Base-by-base conservation (phyloP, 2,329 filamentous ascomycete species). In the Diaporthe sp. region DNA sequence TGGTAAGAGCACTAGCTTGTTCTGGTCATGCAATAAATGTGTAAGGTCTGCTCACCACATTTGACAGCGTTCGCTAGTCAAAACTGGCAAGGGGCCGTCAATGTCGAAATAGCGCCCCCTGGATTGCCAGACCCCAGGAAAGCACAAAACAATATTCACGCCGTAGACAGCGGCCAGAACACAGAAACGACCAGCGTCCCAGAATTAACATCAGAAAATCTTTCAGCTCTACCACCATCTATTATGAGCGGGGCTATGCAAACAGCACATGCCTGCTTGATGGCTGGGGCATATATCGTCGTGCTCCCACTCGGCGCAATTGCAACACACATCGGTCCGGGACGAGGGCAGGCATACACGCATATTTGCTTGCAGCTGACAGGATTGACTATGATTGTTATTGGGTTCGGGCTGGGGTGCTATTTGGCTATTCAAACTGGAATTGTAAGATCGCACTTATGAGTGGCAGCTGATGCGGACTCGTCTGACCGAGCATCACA, bases 271-370 rank as follows among this genome's bases (percentile, higher is more conserved):
- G 61, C 42, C 1, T 66, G 61, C 15, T 50, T 66, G 42, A 66
- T 66, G 61, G 61, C 61, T 10, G 61, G 61, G 3, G 61, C 61
- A 25, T 66, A 66, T 19, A 8, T 10, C 9, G 42, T 66, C 19
- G 42, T 66, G 12, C 44, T 66, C 27, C 61, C 61, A 10, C 61
- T 66, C 17, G 61, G 61, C 42, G 61, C 61, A 3, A 66, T 66
- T 22, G 27, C 42, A 10, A 66, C 61, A n/a, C 42, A 66, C 30
- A 50, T 66, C 13, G 61, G 61, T 37, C 61, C 61, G 32, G 61
- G 61, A 37, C 61, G 61, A 17, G 61, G 61, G 15, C 42, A 50
- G 42, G 12, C 30, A 19, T 35, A 50, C 8, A 32, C n/a, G n/a
- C 61, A 66, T 35, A 66, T 66, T 10, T 50, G 27, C 42, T 50